Base-by-base conservation (phyloP, 129 eudicot species). In the Deinandra increscens region DNA sequence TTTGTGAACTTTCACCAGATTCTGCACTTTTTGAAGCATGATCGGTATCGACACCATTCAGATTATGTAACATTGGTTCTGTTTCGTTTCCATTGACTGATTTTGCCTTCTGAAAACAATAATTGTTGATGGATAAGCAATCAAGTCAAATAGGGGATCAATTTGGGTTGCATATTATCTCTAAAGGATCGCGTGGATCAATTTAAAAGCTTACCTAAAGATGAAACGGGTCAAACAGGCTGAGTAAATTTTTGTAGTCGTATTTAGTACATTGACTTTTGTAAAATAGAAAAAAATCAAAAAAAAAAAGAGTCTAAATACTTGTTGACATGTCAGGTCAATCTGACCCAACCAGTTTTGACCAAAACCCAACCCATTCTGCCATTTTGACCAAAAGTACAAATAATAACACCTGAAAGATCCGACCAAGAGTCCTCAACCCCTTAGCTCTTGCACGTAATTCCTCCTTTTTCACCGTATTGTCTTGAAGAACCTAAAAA, bases 391-490 rank as follows among this genome's bases (percentile, higher is more conserved):
- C 59, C 60, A 19, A 23, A 29, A 38, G 7, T 34, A 29, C 41
- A 68, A 15, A 23, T 80, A 2, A 60, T 3, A 34, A 63, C 66
- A 92, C 98, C 91, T 92, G 96, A 79, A 92, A 92, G 72, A 90
- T 85, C 82, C 90, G 87, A 19, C 99, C 99, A 55, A 93, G 90
- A 62, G 89, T 82, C 81, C 84, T 89, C 79, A 94, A 81, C 39
- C 95, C 99, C 81, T 87, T 90, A 37, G 99, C 99, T 70, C 97
- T 87, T 64, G 86, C 74, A 64, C 97, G 96, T 9, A 94, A 90
- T 72, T 94, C 97, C 75, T 94, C 99, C 78, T 76, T 94, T 73
- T 84, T 90, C 68, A 68, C 96, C 67, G 59, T 83, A 72, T 37
- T 85, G 66, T 94, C 99, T 85, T 87, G 99, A 61, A 94, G 92